Base-by-base conservation (phyloP, 139 green algal genomes). In the Eudorina sp. region DNA sequence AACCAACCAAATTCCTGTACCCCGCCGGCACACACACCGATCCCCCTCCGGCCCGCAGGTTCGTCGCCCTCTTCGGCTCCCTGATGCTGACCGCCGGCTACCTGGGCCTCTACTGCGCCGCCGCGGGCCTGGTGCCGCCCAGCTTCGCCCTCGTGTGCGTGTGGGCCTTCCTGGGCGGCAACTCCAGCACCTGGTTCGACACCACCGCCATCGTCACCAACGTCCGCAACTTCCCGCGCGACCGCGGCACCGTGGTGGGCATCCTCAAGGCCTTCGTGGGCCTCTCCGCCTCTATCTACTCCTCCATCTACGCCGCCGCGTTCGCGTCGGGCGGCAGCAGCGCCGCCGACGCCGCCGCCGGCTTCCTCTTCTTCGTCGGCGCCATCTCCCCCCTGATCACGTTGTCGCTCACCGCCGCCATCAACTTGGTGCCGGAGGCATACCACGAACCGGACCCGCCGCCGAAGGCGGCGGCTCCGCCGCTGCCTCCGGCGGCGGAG, bases 181-280 rank as follows among this genome's bases (percentile, higher is more conserved):
- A 96, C 45, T 90, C 90, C 0, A 90, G 92, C 53, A 95, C 91
- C 0, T 98, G 94, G 93, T 90, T 92, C 43, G 96, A 98, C 88
- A 96, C 94, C 3, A 53, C 88, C 23, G 88, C 74, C 7, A 81
- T 99, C 18, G 95, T 95, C 41, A 98, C 95, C 21, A 96, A 93
- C 89, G 84, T 97, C 19, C 86, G 93, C 38, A 99, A 98, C 93
- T 98, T 99, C 85, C 94, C 95, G 3, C 79, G 90, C 55, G 72
- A 95, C 34, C 90, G 96, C 0, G 97, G 96, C 73, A 94, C 90
- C 3, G 94, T 97, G 11, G 94, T 98, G 31, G 96, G 97, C 76
- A 89, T 97, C 19, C 85, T 98, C 53, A 74, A 75, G 60, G 64
- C 82, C 45, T 89, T 89, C 76, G 76, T 92, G 53, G 93, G 93